Conservation (phyloP, 2,329 filamentous ascomycete genomes). For the Hymenoscyphus infarciens region DNA sequence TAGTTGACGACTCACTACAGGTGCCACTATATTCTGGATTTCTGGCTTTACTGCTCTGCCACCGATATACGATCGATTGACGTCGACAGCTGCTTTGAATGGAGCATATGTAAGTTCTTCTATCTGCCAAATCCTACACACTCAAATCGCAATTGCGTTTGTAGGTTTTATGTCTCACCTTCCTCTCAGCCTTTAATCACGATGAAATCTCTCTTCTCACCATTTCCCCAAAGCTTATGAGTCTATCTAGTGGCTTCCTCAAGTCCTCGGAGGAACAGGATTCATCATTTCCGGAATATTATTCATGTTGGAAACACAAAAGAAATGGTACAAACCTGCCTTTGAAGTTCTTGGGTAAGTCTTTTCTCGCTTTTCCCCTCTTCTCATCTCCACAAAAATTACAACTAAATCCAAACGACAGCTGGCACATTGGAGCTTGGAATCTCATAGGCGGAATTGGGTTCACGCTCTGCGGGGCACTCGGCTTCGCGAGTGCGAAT, state of each 20-base stretch:
- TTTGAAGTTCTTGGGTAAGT: slow-evolving; percentile 47
- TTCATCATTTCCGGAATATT: slow-evolving; percentile 57
- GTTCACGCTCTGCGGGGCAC: slow-evolving; percentile 58
- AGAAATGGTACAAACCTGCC: slow-evolving; percentile 59
- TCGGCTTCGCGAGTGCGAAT: slow-evolving; percentile 45
- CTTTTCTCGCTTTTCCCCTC: background rate
- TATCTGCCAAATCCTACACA: background rate
- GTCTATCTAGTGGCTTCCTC: slow-evolving; percentile 48
- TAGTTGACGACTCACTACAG: slow-evolving; percentile 1
- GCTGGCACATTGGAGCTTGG: slow-evolving; percentile 64
- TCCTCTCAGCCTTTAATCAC: background rate
- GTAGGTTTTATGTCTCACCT: background rate
- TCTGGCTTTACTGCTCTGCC: slow-evolving; percentile 58
- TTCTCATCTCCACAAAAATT: background rate
- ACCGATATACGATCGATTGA: slow-evolving; percentile 50
- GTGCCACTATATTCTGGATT: slow-evolving; percentile 48
- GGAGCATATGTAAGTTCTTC: slow-evolving; percentile 45
- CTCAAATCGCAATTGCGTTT: background rate
- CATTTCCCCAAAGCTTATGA: background rate
- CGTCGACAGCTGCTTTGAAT: slow-evolving; percentile 42
- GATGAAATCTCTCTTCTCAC: background rate
- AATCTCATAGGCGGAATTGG: slow-evolving; percentile 59
- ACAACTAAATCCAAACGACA: background rate
- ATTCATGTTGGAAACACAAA: slow-evolving; percentile 65
- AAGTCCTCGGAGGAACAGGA: slow-evolving; percentile 58